Conservation (phyloP, 2,329 filamentous ascomycete genomes). For the Apiospora hydei region DNA sequence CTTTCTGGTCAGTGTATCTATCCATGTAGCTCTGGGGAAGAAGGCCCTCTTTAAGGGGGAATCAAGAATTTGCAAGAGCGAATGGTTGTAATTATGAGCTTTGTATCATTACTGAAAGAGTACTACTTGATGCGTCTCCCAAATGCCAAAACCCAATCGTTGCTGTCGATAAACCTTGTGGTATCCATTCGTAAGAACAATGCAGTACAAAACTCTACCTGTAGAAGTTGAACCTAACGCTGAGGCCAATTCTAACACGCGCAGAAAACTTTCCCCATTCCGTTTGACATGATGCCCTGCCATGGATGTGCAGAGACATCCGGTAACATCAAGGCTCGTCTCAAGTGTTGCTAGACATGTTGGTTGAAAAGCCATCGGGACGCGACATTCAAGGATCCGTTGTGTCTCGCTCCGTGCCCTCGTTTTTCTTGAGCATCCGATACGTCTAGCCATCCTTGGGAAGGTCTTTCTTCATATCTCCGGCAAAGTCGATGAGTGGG, state of each 20-base stretch:
- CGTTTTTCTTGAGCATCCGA: slow-evolving; percentile 41
- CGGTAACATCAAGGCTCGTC: not conserved
- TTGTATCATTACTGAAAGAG: slow-evolving; percentile 1
- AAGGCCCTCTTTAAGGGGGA: not conserved
- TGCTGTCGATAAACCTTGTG: slow-evolving; percentile 8
- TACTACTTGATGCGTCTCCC: not conserved
- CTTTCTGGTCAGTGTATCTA: not conserved
- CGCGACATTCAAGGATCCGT: slow-evolving; percentile 50
- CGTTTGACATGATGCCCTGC: not conserved
- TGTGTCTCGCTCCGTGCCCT: slow-evolving; percentile 46
- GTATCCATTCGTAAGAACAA: slow-evolving; percentile 9
- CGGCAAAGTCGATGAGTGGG: slow-evolving; percentile 63
- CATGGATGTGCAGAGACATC: not conserved
- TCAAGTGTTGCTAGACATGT: not conserved
- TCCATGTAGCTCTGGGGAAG: not conserved
- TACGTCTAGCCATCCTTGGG: slow-evolving; percentile 42
- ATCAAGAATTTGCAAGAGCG: not conserved
- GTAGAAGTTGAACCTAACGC: slow-evolving; percentile 2
- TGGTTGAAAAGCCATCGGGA: slow-evolving; percentile 25
- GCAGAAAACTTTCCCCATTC: not conserved
- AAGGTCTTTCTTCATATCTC: slow-evolving; percentile 60
- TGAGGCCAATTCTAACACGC: not conserved
- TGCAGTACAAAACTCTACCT: slow-evolving; percentile 10
- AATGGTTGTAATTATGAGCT: not conserved
- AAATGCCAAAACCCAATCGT: not conserved